These are phyloP conservation scores for Boletus barrowsii DNA, from an alignment of 768 basidiomycete genomes.

Conservation along the genomic window DNA sequence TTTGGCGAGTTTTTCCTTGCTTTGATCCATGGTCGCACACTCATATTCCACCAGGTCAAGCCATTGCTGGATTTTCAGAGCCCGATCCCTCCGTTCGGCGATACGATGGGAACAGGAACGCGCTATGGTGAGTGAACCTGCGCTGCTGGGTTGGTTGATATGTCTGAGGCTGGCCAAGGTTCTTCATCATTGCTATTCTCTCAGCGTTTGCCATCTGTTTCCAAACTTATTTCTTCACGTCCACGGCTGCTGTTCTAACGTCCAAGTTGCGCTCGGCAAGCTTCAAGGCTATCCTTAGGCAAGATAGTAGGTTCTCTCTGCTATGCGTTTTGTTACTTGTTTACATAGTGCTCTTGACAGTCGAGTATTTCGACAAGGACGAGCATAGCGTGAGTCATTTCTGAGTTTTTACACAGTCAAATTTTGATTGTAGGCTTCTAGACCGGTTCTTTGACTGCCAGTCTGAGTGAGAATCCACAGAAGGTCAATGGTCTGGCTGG, in stretches of 20 bases:
- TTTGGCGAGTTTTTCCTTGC: slow-evolving; percentile 37
- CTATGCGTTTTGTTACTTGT: neutral
- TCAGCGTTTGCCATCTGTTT: slow-evolving; percentile 56
- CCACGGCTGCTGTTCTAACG: slow-evolving; percentile 67
- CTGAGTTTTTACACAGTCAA: neutral
- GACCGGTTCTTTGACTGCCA: slow-evolving; percentile 79
- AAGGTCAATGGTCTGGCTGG: slow-evolving; percentile 88
- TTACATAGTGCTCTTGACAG: slow-evolving; percentile 29
- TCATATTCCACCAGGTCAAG: slow-evolving; percentile 40
- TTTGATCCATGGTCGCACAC: neutral
- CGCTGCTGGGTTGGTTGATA: neutral
- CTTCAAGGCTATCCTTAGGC: slow-evolving; percentile 80
- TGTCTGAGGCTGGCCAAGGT: slow-evolving; percentile 38
- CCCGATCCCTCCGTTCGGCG: slow-evolving; percentile 40
- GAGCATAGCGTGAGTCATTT: slow-evolving; percentile 60
- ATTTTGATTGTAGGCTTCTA: slow-evolving; percentile 21
- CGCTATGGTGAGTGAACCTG: slow-evolving; percentile 49
- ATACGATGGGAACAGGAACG: slow-evolving; percentile 62
- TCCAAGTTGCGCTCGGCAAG: slow-evolving; percentile 64
- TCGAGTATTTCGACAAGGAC: slow-evolving; percentile 88
- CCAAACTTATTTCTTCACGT: slow-evolving; percentile 72
- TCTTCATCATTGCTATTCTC: slow-evolving; percentile 77
- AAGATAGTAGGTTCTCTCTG: slow-evolving; percentile 60
- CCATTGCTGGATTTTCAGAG: slow-evolving; percentile 55
- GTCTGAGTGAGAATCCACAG: slow-evolving; percentile 81